Conservation (phyloP, 176 grass and related monocot species). For the Eleusine coracana region DNA sequence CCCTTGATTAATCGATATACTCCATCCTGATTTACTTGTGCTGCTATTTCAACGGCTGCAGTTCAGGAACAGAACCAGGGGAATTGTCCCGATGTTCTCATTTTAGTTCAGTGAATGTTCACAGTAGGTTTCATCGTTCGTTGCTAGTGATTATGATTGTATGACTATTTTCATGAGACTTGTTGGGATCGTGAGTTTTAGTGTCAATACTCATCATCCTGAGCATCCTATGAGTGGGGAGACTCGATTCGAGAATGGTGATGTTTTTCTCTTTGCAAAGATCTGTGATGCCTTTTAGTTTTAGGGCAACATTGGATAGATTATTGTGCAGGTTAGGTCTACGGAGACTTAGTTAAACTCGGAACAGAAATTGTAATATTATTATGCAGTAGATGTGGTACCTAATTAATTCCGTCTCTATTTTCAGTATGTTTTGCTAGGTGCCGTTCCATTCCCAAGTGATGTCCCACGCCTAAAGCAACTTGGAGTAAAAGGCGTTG, state of each 20-base stretch:
- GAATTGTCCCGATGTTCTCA: background rate
- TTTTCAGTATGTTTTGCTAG: slow-evolving; percentile 75
- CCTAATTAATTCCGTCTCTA: slow-evolving; percentile 19
- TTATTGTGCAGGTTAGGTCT: no score
- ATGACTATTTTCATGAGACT: background rate
- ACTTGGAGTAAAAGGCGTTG: slow-evolving; percentile 84
- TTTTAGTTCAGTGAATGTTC: background rate
- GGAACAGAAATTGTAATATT: background rate
- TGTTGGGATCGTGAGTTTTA: background rate
- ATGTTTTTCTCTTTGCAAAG: background rate
- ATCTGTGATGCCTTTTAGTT: background rate
- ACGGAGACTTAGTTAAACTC: background rate
- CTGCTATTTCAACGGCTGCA: background rate
- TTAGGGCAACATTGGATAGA: background rate
- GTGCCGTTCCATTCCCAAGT: slow-evolving; percentile 91
- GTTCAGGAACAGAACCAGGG: background rate
- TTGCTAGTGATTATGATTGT: background rate
- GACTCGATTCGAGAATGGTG: background rate
- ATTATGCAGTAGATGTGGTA: background rate
- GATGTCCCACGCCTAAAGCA: slow-evolving; percentile 72
- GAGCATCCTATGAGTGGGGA: background rate
- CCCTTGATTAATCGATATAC: background rate
- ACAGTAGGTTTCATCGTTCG: background rate
- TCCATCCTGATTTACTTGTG: background rate
- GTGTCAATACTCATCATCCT: background rate